A percentile compares a stretch with the other conserved stretches of the same genome.
phyloP scores from a whole-genome alignment of 2,329 filamentous ascomycete genomes.

The Ceratocystis huliohia region DNA sequence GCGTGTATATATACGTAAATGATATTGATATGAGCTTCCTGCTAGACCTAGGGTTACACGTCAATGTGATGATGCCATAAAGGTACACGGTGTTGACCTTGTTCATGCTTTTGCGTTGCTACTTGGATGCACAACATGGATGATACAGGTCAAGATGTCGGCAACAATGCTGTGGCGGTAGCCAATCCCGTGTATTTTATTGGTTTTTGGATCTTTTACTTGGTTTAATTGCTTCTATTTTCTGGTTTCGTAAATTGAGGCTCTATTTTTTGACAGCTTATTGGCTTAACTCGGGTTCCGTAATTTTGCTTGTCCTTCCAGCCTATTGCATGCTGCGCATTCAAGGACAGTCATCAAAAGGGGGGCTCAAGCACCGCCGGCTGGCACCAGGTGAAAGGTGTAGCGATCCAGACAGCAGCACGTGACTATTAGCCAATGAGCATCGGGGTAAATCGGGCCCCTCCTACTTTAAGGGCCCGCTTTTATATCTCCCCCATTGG shows the following conservation, averaged over 20 bases:
- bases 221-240: background rate
- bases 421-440: conserved; percentile 22
- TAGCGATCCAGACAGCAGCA: background rate
- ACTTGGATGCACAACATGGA: no score
- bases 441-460: conserved; percentile 23
- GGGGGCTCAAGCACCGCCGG: background rate
- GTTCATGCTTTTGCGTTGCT: no score
- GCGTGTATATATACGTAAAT: background rate
- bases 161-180: no score
- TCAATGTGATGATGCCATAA: background rate
- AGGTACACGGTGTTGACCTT: background rate
- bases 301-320: background rate
- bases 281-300: no score
- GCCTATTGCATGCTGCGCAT: conserved; percentile 20
- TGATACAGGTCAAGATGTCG: no score
- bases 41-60: background rate
- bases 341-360: conserved; percentile 19
- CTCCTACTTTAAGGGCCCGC: conserved; percentile 11
- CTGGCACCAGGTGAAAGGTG: background rate
- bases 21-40: background rate
- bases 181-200: background rate
- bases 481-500: conserved; percentile 17
- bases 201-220: background rate
- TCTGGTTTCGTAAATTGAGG: background rate
- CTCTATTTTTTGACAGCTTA: background rate